Conservation (phyloP, 345 rosid genomes). For the Cardamine chenopodiifolia region DNA sequence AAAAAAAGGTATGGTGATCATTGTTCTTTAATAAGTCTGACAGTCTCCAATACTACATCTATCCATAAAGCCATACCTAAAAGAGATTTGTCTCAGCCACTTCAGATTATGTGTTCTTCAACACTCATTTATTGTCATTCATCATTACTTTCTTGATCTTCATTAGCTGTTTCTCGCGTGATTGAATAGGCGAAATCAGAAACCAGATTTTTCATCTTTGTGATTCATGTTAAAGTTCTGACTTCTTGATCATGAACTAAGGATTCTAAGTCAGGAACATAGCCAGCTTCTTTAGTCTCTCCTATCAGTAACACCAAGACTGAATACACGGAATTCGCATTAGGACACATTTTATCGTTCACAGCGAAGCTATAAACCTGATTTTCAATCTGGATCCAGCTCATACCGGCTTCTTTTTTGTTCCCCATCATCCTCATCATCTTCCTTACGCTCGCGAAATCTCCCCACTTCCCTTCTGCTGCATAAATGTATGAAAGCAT, state of each 20-base stretch:
- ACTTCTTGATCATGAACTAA: conserved; percentile 50
- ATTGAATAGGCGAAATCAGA: background rate
- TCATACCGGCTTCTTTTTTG: conserved; percentile 81
- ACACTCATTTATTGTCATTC: background rate
- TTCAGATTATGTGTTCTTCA: conserved; percentile 26
- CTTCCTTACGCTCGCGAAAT: conserved; percentile 68
- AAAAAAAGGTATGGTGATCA: conserved; percentile 17
- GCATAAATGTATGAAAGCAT: conserved; percentile 77
- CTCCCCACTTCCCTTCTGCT: conserved; percentile 77
- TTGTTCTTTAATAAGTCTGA: conserved; percentile 18
- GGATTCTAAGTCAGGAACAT: conserved; percentile 52
- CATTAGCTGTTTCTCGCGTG: background rate
- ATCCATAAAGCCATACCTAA: conserved; percentile 13
- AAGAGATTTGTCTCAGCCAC: conserved; percentile 3
- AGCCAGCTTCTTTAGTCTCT: conserved; percentile 63
- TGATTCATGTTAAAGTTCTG: conserved; percentile 40
- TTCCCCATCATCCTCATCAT: conserved; percentile 57
- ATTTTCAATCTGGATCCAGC: conserved; percentile 77
- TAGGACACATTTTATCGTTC: conserved; percentile 52
- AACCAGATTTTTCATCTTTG: background rate
- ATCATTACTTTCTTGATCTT: conserved; percentile 8
- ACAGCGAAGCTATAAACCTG: conserved; percentile 65
- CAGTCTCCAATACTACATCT: conserved; percentile 10
- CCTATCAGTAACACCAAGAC: conserved; percentile 53
- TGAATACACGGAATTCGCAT: conserved; percentile 46